Evolutionary conservation across 768 basidiomycete genomes (phyloP).

Genomic region (Pleurotus citrinopileatus): DNA sequence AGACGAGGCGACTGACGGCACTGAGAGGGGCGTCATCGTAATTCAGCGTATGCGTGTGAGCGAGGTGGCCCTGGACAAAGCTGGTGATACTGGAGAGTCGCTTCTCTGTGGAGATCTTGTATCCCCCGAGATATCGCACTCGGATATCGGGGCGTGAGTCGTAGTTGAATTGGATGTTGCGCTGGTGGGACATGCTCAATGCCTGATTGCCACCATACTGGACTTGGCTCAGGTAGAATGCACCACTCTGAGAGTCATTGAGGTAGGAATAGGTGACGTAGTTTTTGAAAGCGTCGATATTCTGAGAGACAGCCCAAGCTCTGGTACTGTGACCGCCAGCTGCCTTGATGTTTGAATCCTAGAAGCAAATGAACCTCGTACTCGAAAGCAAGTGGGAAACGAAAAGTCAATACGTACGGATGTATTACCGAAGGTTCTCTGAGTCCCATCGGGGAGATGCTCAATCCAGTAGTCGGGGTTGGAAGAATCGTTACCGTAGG

Average conservation of each 20-base stretch:
- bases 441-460: constrained; percentile 1
- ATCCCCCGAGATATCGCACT: not conserved
- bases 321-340: not conserved
- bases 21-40: constrained; percentile 1
- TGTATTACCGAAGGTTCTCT: not conserved
- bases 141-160: not conserved
- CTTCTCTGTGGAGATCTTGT: not conserved
- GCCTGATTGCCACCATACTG: not conserved
- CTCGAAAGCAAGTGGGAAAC: not conserved
- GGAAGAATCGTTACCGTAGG: not conserved
- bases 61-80: not conserved
- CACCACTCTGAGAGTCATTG: not conserved
- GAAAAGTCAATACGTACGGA: not conserved
- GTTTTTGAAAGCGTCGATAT: constrained; percentile 4
- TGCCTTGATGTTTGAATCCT: constrained; percentile 6
- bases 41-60: not conserved
- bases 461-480: constrained; percentile 5
- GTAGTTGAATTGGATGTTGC: not conserved
- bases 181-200: not conserved
- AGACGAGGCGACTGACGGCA: not conserved
- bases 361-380: not conserved
- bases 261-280: constrained; percentile 3
- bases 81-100: not conserved
- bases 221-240: not conserved
- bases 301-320: not conserved